Evolutionary conservation across 2,329 filamentous ascomycete species (phyloP).

Genomic region (Cladosporium sp.): DNA sequence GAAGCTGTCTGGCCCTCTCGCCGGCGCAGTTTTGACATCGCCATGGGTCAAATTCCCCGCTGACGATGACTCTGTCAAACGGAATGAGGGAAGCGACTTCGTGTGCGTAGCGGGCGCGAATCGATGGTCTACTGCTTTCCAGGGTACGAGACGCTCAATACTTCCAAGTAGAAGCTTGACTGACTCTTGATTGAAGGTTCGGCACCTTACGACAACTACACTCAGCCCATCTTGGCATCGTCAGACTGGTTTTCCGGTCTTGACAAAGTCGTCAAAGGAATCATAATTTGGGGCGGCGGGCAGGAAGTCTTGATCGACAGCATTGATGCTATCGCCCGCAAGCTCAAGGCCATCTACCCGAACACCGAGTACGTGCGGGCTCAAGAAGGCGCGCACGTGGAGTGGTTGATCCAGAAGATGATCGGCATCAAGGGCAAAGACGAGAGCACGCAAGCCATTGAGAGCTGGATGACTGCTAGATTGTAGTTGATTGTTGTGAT

Average conservation of each 20-base stretch:
- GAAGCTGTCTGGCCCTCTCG: conserved; percentile 40
- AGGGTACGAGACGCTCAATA: conserved; percentile 30
- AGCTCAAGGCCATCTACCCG: conserved; percentile 41
- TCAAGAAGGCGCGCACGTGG: conserved; percentile 36
- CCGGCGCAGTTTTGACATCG: conserved; percentile 51
- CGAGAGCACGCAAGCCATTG: conserved; percentile 32
- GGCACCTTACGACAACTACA: conserved; percentile 46
- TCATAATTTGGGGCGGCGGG: conserved; percentile 52
- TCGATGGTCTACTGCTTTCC: conserved; percentile 48
- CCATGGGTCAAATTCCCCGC: conserved; percentile 56
- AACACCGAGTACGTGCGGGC: conserved; percentile 28
- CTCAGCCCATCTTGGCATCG: conserved; percentile 47
- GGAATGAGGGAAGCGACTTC: conserved; percentile 50
- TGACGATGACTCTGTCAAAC: conserved; percentile 37
- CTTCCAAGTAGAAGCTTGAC: background rate
- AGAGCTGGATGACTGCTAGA: conserved; percentile 36
- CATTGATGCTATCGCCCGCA: conserved; percentile 48
- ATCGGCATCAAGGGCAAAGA: conserved; percentile 37
- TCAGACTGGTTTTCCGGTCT: conserved; percentile 52
- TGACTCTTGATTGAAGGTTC: conserved; percentile 6
- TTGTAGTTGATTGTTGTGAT: conserved; percentile 18
- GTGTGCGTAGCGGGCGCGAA: conserved; percentile 40
- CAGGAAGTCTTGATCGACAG: conserved; percentile 56
- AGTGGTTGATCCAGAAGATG: conserved; percentile 29
- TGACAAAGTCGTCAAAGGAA: conserved; percentile 40